phyloP scores from a whole-genome alignment of 805 yeast genomes.

The Cyberlindnera xishuangbannaensis region DNA sequence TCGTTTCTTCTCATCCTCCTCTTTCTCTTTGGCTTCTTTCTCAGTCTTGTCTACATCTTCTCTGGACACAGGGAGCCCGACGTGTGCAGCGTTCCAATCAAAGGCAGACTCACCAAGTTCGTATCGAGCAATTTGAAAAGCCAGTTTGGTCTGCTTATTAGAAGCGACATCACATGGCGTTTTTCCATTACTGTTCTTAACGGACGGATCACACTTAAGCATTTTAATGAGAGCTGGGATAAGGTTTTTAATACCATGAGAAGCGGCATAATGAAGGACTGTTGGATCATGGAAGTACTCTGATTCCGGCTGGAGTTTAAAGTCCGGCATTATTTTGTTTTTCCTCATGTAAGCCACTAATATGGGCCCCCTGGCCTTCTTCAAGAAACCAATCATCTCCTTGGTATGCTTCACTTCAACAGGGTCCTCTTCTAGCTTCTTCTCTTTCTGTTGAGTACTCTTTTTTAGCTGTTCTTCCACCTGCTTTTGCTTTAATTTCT shows the following conservation, averaged over 20 bases:
- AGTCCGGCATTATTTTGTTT: conserved; percentile 48
- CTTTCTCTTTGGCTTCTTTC: conserved; percentile 31
- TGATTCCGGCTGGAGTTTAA: conserved; percentile 47
- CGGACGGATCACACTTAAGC: conserved; percentile 66
- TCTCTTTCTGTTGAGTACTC: conserved; percentile 22
- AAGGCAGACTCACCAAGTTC: conserved; percentile 63
- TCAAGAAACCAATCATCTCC: conserved; percentile 55
- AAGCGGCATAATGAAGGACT: conserved; percentile 70
- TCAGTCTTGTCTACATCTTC: conserved; percentile 47
- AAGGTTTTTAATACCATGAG: conserved; percentile 61
- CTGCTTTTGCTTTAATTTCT: conserved; percentile 23
- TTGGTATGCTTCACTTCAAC: conserved; percentile 45
- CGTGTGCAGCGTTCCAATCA: conserved; percentile 65
- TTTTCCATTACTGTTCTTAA: conserved; percentile 46
- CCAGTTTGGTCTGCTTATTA: conserved; percentile 38
- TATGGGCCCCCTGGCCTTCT: conserved; percentile 73
- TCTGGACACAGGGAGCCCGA: conserved; percentile 51
- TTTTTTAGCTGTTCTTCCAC: conserved; percentile 27
- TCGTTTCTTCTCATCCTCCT: conserved; percentile 34
- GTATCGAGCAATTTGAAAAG: conserved; percentile 64
- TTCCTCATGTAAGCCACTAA: conserved; percentile 56
- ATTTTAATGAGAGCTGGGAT: conserved; percentile 53
- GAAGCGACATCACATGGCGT: conserved; percentile 65
- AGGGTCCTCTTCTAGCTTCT: conserved; percentile 21
- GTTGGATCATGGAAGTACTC: conserved; percentile 61